A percentile compares a stretch with the other conserved stretches of the same genome.
These are phyloP conservation scores for Pyricularia sp. DNA, from an alignment of 2,329 filamentous ascomycete species.

Conservation along the genomic window DNA sequence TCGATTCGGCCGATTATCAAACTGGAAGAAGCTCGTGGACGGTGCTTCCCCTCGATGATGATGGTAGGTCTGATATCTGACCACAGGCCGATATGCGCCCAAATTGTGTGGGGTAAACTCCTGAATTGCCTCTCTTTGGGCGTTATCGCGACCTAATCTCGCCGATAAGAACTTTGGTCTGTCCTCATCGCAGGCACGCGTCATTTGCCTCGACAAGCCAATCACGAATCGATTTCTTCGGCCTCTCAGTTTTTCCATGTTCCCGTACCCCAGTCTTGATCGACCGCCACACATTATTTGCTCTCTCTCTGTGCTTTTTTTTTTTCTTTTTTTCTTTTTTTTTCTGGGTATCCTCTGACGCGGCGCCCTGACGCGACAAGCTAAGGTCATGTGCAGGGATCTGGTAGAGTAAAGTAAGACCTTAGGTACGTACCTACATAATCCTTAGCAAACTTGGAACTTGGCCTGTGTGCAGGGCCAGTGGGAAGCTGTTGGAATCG, in stretches of 20 bases:
- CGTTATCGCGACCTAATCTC: neutral
- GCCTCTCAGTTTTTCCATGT: neutral
- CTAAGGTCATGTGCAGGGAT: neutral
- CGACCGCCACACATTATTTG: neutral
- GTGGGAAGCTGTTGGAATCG: neutral
- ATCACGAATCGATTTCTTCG: neutral
- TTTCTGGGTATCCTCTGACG: neutral
- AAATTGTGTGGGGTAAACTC: conserved; percentile 1
- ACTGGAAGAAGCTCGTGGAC: neutral
- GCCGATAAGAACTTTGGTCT: neutral
- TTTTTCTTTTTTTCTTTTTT: neutral
- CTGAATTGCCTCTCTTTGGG: neutral
- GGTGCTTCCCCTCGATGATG: neutral
- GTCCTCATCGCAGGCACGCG: neutral
- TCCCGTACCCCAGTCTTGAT: neutral
- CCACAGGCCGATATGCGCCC: conserved; percentile 1
- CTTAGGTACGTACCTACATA: neutral
- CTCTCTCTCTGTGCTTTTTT: neutral
- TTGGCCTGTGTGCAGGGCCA: neutral
- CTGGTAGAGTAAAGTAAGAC: neutral
- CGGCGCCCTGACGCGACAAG: neutral
- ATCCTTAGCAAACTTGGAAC: neutral
- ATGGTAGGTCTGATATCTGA: neutral
- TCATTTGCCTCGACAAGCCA: neutral
- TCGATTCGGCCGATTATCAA: neutral